These are phyloP conservation scores for Eucalyptus caleyi DNA, from an alignment of 345 rosid species.

Conservation along the genomic window DNA sequence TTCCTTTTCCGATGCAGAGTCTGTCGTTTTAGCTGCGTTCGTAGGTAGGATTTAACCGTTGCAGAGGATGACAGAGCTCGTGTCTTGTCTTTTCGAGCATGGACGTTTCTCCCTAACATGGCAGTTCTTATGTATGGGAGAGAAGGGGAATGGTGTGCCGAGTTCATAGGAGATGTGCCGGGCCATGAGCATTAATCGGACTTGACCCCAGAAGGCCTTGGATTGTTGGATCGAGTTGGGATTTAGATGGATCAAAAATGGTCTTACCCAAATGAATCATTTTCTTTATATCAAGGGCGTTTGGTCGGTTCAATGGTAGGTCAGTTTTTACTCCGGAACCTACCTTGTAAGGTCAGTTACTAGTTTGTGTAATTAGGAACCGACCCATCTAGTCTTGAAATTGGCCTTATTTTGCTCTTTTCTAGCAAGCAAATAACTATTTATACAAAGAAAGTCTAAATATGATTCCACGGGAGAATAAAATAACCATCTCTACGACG, in stretches of 20 bases:
- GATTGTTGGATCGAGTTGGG: no score
- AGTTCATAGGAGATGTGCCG: neutral
- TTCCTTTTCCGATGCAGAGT: neutral
- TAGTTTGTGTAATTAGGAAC: no score
- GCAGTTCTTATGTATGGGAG: neutral
- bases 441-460: no score
- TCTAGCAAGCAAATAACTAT: no score
- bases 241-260: neutral
- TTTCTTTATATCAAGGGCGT: no score
- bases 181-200: neutral
- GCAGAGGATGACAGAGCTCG: neutral
- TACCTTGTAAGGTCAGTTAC: rapidly evolving
- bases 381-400: rapidly evolving
- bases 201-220: neutral
- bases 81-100: neutral
- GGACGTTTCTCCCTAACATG: neutral
- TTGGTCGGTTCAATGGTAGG: neutral
- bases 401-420: no score
- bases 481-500: rapidly evolving
- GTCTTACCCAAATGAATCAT: neutral
- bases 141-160: neutral
- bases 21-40: neutral
- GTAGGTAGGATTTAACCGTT: rapidly evolving
- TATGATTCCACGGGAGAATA: no score
- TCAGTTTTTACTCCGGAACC: rapidly evolving